Base-by-base conservation (phyloP, 2,329 filamentous ascomycete species). In the Botrytis fabae region DNA sequence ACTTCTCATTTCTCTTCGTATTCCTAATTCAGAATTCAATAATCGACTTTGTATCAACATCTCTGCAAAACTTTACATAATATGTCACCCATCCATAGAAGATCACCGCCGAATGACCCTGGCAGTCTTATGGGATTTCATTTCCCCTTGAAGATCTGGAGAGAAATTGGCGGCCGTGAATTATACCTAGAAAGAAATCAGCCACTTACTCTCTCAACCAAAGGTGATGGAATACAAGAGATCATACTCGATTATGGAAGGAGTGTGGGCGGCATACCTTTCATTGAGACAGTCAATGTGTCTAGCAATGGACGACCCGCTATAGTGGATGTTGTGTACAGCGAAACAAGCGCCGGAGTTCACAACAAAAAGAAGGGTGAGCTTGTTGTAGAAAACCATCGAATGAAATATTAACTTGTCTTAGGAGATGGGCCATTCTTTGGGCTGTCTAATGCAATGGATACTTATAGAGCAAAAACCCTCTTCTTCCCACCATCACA, bases 401-500 rank as follows among this genome's bases (percentile, higher is more conserved):
- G 14, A 38, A n/a, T 20, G 4, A 5, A 42, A 28, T 59, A 40
- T 73, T 76, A 46, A 75, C 61, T 57, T 38, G 51, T 42, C 25
- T n/a, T 59, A 78, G 77, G 76, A 35, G 76, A 78, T 63, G 76
- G 76, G 18, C 75, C 77, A 35, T 77, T 77, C 59, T 77, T 78
- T 48, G 51, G 77, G 10, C 75, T 78, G 28, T 77, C 75, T n/a
- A 77, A 78, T 72, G 76, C 77, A 20, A 78, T 76, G 77, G 76
- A 77, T 48, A 77, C 75, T 44, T 78, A 78, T 57, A 69, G 77
- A 73, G 64, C 74, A 22, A 69, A 74, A 44, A 70, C 66, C 28
- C 68, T 76, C 14, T 69, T 32, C n/a, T 70, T 77, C 18, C 38
- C 66, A 7, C 73, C 73, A 22, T 76, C 75, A 16, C 60, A 69